Conservation (phyloP, 345 rosid species). For the Eucalyptus shirleyi region DNA sequence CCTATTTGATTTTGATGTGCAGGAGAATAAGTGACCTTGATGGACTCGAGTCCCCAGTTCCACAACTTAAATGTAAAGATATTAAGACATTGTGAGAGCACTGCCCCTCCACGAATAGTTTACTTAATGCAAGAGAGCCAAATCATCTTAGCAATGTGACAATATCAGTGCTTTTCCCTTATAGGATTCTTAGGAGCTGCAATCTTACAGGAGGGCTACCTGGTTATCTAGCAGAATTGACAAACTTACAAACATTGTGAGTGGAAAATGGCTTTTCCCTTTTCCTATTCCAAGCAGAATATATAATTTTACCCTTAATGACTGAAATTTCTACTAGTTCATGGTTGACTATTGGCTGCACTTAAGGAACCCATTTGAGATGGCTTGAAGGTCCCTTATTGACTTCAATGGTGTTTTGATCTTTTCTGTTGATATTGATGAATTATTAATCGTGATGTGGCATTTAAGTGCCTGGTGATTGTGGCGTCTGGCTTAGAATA, state of each 20-base stretch:
- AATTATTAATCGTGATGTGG: too few relatives aligned
- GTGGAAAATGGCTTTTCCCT: background rate
- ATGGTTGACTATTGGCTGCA: background rate
- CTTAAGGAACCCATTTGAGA: background rate
- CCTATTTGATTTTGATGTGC: background rate
- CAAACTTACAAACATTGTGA: background rate
- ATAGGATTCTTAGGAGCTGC: constrained; percentile 4
- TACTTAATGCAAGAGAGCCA: background rate
- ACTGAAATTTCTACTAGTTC: background rate
- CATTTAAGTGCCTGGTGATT: too few relatives aligned
- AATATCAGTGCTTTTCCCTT: background rate
- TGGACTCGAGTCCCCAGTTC: background rate
- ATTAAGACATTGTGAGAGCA: background rate
- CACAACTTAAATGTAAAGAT: background rate
- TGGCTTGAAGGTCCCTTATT: background rate
- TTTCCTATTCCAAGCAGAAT: background rate
- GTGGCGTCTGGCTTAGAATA: too few relatives aligned
- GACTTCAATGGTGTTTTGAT: too few relatives aligned
- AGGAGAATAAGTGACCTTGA: constrained; percentile 1
- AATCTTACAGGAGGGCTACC: background rate
- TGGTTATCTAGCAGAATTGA: background rate
- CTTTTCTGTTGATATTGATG: too few relatives aligned
- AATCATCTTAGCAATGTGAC: background rate
- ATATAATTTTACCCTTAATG: background rate
- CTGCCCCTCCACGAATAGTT: rapidly evolving